These are phyloP conservation scores for Lasiodiplodia hormozganensis DNA, from an alignment of 2,329 filamentous ascomycete genomes.

Conservation along the genomic window DNA sequence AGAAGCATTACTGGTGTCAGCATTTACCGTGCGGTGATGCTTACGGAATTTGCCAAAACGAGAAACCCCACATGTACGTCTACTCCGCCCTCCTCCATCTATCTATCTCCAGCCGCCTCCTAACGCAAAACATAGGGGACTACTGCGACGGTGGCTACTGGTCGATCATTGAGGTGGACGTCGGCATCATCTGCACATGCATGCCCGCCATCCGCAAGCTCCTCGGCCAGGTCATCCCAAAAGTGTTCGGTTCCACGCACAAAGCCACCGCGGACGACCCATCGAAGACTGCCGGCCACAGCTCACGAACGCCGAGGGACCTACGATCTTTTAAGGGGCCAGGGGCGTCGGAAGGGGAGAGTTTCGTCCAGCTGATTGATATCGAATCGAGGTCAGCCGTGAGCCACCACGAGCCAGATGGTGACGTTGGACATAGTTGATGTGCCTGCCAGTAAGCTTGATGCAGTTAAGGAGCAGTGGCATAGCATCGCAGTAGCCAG, in stretches of 20 bases:
- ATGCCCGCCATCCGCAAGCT: conserved; percentile 5
- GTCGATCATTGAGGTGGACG: conserved; percentile 13
- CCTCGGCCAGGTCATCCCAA: conserved; percentile 1
- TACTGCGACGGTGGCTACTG: conserved; percentile 12
- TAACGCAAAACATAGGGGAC: not conserved
- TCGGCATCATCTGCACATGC: conserved; percentile 1
- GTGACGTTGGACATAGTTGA: too few relatives aligned
- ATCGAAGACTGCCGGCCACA: not conserved
- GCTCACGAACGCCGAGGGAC: not conserved
- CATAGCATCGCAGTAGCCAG: too few relatives aligned
- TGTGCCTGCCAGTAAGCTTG: too few relatives aligned
- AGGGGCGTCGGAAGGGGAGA: not conserved
- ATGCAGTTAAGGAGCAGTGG: too few relatives aligned
- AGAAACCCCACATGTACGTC: conserved; percentile 7
- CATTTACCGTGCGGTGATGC: conserved; percentile 8
- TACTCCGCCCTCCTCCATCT: not conserved
- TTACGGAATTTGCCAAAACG: not conserved
- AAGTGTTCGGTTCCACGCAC: not conserved
- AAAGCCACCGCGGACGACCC: not conserved
- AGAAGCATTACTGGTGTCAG: conserved; percentile 11
- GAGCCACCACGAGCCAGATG: not conserved
- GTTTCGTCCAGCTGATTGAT: conserved; percentile 4
- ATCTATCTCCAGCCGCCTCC: too few relatives aligned
- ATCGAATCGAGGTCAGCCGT: not conserved
- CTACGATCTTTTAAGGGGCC: not conserved